Evolutionary conservation across 176 grass and related monocot species (phyloP), one percentile per base, ranked within the genome.

Genomic region (Hordeum marinum): DNA sequence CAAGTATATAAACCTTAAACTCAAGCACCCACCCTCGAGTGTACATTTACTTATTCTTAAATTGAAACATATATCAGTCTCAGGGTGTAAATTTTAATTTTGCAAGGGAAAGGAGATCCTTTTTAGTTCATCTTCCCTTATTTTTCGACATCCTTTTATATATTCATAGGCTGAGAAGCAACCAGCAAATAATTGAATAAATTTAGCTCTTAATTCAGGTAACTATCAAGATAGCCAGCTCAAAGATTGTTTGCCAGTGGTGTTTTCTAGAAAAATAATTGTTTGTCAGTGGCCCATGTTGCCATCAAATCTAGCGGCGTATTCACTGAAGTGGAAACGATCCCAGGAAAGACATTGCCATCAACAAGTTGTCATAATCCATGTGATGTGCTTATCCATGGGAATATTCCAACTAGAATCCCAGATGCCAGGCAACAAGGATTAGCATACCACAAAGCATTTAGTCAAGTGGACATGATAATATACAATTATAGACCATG

Each of bases 361-460:
- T 86, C 84, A 86, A 74, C 64, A 79, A 48, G 25, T 75, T 65
- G 84, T 86, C 79, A 41, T 86, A 86, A 59, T 86, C 79, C 84
- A 79, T 58, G 74, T 83, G 88, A 79, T 83, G 17, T 90, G 71
- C 79, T 82, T 84, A 90, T 86, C 66, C 80, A 86, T 37, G 84
- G 66, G 90, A 95, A 90, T 92, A 92, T 92, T 90, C 90, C 90
- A 70, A 84, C 67, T 67, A 86, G 62, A 95, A 90, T 68, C 82
- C 78, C 76, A 90, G 81, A 88, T 92, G 68, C 75, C 88, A 79
- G 46, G 52, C 68, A 90, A 90, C 79, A 62, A 81, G 82, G 63
- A 71, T 77, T 36, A 72, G 77, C 55, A 81, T 14, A 39, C 67
- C 59, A 88, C 88, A 83, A 72, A 68, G 75, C 85, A 70, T 90